Conservation (phyloP, 768 basidiomycete species). For the Melanogaster broomeanus region DNA sequence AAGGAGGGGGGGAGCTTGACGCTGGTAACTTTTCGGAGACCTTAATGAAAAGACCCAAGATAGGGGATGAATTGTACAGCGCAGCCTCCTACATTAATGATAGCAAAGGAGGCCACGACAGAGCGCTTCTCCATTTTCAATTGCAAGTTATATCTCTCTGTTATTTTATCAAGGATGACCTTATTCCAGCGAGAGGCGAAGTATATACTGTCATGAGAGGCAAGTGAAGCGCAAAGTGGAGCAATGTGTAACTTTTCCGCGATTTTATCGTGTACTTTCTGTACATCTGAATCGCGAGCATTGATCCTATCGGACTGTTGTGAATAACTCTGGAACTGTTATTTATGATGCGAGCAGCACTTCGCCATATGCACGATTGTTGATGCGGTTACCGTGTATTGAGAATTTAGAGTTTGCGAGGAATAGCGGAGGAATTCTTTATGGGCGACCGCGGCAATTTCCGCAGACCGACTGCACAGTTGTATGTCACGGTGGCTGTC, state of each 20-base stretch:
- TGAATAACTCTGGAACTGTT: too few species aligned
- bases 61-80: conserved; percentile 5
- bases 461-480: conserved; percentile 49
- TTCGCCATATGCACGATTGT: too few species aligned
- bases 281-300: too few species aligned
- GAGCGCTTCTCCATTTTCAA: not conserved
- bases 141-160: too few species aligned
- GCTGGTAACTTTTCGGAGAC: conserved; percentile 3
- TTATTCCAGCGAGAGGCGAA: too few species aligned
- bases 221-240: too few species aligned
- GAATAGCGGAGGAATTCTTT: not conserved
- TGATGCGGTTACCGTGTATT: not conserved
- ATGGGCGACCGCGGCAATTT: conserved; percentile 32
- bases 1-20: not conserved
- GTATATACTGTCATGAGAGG: too few species aligned
- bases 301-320: too few species aligned
- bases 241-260: too few species aligned
- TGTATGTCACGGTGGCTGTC: conserved; percentile 52
- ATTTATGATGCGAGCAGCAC: too few species aligned
- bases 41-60: conserved; percentile 3
- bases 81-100: conserved; percentile 17
- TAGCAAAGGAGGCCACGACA: conserved; percentile 8
- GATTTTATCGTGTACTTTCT: too few species aligned
- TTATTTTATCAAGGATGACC: too few species aligned
- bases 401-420: not conserved